Evolutionary conservation across 1,284 basidiomycete species (phyloP).

Genomic region (Inonotus obliquus): DNA sequence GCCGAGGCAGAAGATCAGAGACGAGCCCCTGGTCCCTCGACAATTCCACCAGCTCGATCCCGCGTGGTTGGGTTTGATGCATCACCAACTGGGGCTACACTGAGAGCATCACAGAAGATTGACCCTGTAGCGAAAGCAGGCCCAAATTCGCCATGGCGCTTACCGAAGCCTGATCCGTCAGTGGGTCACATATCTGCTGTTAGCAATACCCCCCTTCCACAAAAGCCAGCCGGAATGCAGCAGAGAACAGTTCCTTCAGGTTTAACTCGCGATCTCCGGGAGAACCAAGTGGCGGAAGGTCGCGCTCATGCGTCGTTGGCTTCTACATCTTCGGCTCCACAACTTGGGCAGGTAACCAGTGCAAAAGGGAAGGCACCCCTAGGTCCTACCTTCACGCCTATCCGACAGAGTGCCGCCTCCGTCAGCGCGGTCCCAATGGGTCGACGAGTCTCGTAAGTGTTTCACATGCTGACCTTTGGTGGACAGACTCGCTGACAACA

Average conservation of each 20-base stretch:
- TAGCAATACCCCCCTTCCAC: not conserved
- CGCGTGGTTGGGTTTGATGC: slow-evolving; percentile 8
- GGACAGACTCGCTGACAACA: not conserved
- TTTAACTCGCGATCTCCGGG: not conserved
- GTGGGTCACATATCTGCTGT: not conserved
- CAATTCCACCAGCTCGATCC: slow-evolving; percentile 6
- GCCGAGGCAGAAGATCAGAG: slow-evolving; percentile 55
- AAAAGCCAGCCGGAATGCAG: not conserved
- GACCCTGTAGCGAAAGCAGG: not conserved
- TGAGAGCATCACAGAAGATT: not conserved
- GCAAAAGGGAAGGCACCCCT: slow-evolving; percentile 32
- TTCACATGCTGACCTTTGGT: not conserved
- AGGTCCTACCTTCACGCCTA: slow-evolving; percentile 58
- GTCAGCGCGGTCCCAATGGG: slow-evolving; percentile 27
- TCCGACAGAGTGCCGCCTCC: slow-evolving; percentile 35
- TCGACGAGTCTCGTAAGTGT: slow-evolving; percentile 49
- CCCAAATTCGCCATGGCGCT: slow-evolving; percentile 9
- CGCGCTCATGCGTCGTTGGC: not conserved
- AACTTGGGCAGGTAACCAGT: slow-evolving; percentile 12
- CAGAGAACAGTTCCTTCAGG: not conserved
- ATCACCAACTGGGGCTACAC: not conserved
- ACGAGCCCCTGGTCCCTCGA: not conserved
- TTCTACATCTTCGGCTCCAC: slow-evolving; percentile 3
- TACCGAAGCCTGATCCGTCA: not conserved
- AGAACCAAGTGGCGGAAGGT: not conserved